Evolutionary conservation across 805 yeast genomes (phyloP).

Genomic region (Cyberlindnera maritima): DNA sequence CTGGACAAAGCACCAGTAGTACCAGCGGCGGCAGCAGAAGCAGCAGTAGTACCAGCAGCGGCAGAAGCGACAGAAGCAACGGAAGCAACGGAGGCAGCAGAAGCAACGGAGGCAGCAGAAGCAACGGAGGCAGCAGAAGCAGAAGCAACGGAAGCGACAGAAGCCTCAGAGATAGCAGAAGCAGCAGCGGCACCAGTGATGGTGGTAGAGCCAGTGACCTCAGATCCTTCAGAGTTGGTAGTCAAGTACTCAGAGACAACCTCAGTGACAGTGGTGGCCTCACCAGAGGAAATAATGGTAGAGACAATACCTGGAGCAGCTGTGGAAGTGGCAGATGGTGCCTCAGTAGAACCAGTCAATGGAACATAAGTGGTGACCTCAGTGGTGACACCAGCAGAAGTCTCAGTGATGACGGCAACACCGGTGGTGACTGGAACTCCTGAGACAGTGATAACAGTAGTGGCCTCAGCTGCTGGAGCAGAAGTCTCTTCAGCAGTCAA

Average conservation of each 20-base stretch:
- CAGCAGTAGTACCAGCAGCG: no score
- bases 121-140: not conserved
- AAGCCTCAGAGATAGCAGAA: no score
- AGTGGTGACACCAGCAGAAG: constrained; percentile 6
- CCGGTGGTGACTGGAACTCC: constrained; percentile 14
- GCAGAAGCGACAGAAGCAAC: not conserved
- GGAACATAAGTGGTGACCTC: constrained; percentile 19
- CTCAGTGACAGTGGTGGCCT: constrained; percentile 7
- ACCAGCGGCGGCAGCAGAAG: not conserved
- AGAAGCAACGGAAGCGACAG: no score
- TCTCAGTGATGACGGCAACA: constrained; percentile 23
- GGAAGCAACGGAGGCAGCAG: constrained; percentile 1
- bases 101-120: not conserved
- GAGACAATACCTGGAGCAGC: no score
- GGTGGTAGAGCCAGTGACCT: not conserved
- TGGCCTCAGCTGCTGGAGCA: constrained; percentile 4
- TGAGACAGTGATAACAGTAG: constrained; percentile 17
- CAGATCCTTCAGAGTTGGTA: not conserved
- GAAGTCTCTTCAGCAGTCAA: constrained; percentile 9
- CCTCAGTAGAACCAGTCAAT: no score
- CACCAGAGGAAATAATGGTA: no score
- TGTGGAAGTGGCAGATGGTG: no score
- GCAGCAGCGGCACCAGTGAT: constrained; percentile 6
- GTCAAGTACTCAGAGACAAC: constrained; percentile 5
- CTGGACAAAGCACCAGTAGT: not conserved